A percentile compares a stretch with the other conserved stretches of the same genome.
These are phyloP conservation scores for Salvia sclarea DNA, from an alignment of 305 asterid species.

Conservation along the genomic window DNA sequence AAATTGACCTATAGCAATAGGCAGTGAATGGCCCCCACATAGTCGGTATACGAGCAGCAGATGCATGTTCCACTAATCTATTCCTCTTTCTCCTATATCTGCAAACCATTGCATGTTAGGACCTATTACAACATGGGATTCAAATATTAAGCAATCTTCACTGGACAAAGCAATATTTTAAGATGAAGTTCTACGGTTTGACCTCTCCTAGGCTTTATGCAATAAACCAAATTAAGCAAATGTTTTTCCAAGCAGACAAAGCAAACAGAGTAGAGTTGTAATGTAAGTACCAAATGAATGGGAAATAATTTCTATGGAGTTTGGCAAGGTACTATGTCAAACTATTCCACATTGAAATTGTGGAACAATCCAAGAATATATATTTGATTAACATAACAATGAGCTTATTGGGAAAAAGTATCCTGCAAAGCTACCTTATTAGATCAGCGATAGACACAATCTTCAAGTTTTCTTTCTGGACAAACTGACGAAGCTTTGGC, in stretches of 20 bases:
- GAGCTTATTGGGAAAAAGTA: conserved; percentile 5
- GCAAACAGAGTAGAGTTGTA: neutral
- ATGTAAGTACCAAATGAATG: neutral
- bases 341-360: neutral
- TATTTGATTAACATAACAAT: neutral
- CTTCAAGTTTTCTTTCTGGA: conserved; percentile 65
- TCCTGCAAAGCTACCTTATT: conserved; percentile 59
- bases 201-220: too few species aligned
- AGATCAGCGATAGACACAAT: conserved; percentile 86
- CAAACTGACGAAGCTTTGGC: conserved; percentile 76
- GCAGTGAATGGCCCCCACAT: conserved; percentile 97
- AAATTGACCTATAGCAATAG: conserved; percentile 73
- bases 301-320: neutral
- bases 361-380: neutral
- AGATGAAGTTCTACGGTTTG: too few species aligned
- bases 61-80: conserved; percentile 79
- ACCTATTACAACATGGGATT: neutral
- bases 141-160: neutral
- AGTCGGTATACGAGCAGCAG: conserved; percentile 91
- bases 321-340: neutral
- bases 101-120: conserved; percentile 32
- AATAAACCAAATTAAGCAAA: neutral
- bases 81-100: conserved; percentile 91
- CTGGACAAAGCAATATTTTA: neutral
- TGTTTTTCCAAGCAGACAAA: neutral